Evolutionary conservation across 2,329 filamentous ascomycete species (phyloP).

Genomic region (Penicillium crustosum): DNA sequence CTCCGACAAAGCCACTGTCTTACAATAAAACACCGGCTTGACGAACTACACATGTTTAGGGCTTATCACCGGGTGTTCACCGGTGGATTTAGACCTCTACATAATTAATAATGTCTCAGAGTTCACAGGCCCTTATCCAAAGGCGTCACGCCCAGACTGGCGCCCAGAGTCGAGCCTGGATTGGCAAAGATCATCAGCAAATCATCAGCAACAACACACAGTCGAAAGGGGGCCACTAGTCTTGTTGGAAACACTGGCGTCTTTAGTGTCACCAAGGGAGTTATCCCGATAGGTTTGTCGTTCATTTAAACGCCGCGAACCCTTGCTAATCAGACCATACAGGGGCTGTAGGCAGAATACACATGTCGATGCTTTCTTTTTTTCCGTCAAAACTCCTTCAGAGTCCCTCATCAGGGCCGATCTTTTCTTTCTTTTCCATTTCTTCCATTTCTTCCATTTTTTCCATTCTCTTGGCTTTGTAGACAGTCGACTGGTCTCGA

Average conservation of each 20-base stretch:
- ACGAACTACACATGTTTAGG: neutral
- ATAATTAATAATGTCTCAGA: conserved; percentile 2
- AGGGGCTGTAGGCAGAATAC: neutral
- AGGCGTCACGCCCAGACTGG: conserved; percentile 20
- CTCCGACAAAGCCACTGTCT: conserved; percentile 10
- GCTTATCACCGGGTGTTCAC: neutral
- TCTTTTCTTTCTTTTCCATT: neutral
- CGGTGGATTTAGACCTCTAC: neutral
- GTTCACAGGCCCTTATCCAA: neutral
- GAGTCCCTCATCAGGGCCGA: neutral
- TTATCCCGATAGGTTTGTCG: conserved; percentile 15
- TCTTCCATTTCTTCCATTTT: neutral
- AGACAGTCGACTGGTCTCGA: neutral
- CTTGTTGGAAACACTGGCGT: conserved; percentile 19
- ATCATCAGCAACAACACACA: conserved; percentile 8
- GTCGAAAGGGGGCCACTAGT: conserved; percentile 1
- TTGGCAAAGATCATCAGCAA: conserved; percentile 16
- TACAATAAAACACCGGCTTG: neutral
- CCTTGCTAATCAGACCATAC: conserved; percentile 2
- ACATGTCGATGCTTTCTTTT: neutral
- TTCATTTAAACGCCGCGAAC: conserved; percentile 1
- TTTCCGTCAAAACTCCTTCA: neutral
- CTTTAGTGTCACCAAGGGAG: conserved; percentile 10
- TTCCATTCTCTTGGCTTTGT: neutral
- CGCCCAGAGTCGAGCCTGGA: conserved; percentile 12